phyloP scores from a whole-genome alignment of 2,329 filamentous ascomycete species.

The Paecilomyces variotii region DNA sequence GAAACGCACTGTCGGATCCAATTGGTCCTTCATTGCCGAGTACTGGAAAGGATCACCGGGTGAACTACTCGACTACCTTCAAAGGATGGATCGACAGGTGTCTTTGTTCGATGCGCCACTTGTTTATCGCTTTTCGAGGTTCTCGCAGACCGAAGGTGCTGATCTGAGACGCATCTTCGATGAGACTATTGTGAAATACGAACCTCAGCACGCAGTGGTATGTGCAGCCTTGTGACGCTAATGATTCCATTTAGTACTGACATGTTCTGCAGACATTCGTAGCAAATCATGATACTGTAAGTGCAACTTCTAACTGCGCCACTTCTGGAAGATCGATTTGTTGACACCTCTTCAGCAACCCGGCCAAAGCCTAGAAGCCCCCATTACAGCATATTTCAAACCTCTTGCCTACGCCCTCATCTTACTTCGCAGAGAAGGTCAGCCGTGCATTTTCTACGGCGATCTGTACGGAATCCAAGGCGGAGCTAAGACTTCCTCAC shows the following conservation, averaged over 20 bases:
- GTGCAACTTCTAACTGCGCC: neutral
- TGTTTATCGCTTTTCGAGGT: conserved; percentile 57
- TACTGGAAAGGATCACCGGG: conserved; percentile 57
- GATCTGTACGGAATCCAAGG: conserved; percentile 58
- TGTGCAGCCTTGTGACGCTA: conserved; percentile 14
- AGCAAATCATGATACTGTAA: conserved; percentile 19
- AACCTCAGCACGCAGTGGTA: conserved; percentile 51
- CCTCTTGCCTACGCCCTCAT: conserved; percentile 65
- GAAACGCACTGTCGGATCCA: conserved; percentile 41
- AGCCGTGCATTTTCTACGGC: conserved; percentile 63
- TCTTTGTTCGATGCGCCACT: conserved; percentile 61
- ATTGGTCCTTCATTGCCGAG: conserved; percentile 61
- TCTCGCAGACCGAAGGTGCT: conserved; percentile 48
- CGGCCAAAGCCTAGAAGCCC: conserved; percentile 55
- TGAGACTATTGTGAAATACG: conserved; percentile 47
- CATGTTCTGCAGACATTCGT: conserved; percentile 15
- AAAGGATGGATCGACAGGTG: conserved; percentile 51
- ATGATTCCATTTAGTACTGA: neutral
- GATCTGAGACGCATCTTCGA: conserved; percentile 60
- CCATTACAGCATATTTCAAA: conserved; percentile 60
- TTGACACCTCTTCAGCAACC: conserved; percentile 39
- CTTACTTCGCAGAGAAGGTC: conserved; percentile 54
- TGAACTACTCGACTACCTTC: conserved; percentile 50
- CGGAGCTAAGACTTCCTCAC: conserved; percentile 40
- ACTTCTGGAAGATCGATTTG: neutral